A percentile compares a stretch with the other conserved stretches of the same genome.
Evolutionary conservation across 2,329 filamentous ascomycete species (phyloP).

Genomic region (Teratosphaeria gauchensis): DNA sequence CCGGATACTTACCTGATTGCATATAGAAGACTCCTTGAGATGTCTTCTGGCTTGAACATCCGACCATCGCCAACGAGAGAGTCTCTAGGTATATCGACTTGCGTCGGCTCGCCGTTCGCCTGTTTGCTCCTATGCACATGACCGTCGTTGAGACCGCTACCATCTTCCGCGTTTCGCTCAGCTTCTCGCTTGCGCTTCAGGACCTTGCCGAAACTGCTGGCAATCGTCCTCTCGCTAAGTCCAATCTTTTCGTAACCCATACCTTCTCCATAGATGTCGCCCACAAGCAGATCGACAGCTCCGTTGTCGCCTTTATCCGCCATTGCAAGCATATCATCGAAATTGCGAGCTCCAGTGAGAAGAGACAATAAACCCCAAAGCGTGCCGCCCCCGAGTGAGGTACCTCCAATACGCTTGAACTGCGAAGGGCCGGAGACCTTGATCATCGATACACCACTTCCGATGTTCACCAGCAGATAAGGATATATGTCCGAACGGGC

Average conservation of each 20-base stretch:
- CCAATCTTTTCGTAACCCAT: conserved; percentile 94
- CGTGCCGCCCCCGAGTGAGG: conserved; percentile 90
- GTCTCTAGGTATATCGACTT: conserved; percentile 22
- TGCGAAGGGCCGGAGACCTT: conserved; percentile 85
- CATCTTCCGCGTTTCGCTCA: conserved; percentile 68
- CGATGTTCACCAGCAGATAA: conserved; percentile 96
- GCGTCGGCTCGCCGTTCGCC: conserved; percentile 2
- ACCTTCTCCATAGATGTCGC: conserved; percentile 96
- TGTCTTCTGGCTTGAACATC: conserved; percentile 70
- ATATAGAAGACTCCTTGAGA: conserved; percentile 83
- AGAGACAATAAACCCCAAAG: conserved; percentile 91
- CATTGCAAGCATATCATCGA: conserved; percentile 93
- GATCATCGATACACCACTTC: conserved; percentile 92
- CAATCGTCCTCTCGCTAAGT: conserved; percentile 89
- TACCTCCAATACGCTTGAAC: conserved; percentile 86
- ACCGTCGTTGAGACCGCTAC: conserved; percentile 47
- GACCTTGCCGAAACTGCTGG: conserved; percentile 92
- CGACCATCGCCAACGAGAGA: conserved; percentile 30
- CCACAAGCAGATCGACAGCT: conserved; percentile 90
- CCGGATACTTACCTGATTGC: conserved; percentile 54
- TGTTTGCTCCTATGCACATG: conserved; percentile 29
- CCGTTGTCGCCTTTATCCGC: conserved; percentile 87
- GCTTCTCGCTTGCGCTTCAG: conserved; percentile 84
- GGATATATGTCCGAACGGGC: conserved; percentile 79
- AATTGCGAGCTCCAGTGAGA: conserved; percentile 85